These are phyloP conservation scores for Asterochloris erici DNA, from an alignment of 139 green algal species.

Conservation along the genomic window DNA sequence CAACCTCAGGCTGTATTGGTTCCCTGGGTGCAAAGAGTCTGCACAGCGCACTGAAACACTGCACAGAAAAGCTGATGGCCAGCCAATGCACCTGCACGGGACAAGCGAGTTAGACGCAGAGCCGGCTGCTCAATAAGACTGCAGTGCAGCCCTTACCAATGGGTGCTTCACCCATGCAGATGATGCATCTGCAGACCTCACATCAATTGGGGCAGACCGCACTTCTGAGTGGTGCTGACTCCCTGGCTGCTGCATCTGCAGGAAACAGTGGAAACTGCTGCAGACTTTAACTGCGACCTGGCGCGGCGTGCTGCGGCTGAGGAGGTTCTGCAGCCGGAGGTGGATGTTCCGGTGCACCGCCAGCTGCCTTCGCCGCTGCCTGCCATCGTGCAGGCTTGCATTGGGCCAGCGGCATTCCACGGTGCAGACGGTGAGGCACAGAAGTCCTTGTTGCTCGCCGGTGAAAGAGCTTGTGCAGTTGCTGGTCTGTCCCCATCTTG, in stretches of 20 bases:
- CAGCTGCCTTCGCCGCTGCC: neutral
- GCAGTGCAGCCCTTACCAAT: neutral
- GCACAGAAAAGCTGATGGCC: neutral
- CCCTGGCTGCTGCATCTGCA: no score
- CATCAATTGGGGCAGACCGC: neutral
- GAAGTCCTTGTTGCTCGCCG: neutral
- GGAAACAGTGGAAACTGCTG: constrained; percentile 23
- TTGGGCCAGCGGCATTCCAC: neutral
- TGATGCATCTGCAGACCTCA: neutral
- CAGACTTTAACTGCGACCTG: constrained; percentile 19
- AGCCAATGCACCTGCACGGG: neutral
- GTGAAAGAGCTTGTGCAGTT: neutral
- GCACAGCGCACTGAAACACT: no score
- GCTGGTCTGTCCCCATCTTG: no score
- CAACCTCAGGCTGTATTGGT: no score
- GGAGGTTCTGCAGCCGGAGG: neutral
- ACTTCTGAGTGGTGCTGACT: neutral
- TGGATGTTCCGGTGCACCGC: neutral
- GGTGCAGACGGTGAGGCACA: neutral
- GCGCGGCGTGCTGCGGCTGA: constrained; percentile 1
- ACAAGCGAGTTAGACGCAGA: neutral
- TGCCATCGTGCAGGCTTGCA: neutral
- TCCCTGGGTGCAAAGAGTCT: no score
- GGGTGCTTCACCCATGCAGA: no score
- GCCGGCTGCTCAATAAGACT: neutral